A percentile compares a stretch with the other conserved stretches of the same genome.
Evolutionary conservation across 495 filamentous ascomycete genomes (phyloP).

Genomic region (Hyaloscypha variabilis): DNA sequence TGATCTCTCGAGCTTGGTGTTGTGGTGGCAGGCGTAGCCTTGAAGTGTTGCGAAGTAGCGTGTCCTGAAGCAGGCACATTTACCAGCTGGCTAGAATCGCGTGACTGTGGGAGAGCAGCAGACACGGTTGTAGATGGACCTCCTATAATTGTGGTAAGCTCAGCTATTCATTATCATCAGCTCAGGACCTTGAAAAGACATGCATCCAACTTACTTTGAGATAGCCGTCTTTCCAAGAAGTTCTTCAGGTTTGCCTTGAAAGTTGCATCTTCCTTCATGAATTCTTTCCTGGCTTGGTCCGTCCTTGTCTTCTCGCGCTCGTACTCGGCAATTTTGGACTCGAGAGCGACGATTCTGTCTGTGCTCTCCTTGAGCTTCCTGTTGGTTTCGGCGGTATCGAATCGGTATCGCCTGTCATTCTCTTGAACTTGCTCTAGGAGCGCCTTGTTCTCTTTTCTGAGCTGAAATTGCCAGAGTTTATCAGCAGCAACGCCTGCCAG

Average conservation of each 20-base stretch:
- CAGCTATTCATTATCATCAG: not conserved
- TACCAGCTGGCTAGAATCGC: not conserved
- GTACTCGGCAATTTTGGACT: constrained; percentile 4
- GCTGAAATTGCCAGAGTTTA: constrained; percentile 25
- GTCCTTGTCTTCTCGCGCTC: constrained; percentile 6
- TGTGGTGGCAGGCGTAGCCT: not conserved
- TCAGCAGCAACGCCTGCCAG: constrained; percentile 10
- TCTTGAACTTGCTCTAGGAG: constrained; percentile 20
- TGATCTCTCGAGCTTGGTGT: not conserved
- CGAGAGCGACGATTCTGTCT: constrained; percentile 12
- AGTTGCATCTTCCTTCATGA: constrained; percentile 1
- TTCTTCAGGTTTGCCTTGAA: constrained; percentile 11
- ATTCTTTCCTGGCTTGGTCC: constrained; percentile 5
- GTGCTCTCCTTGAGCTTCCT: constrained; percentile 11
- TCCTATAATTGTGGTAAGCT: not conserved
- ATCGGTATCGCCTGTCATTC: not conserved
- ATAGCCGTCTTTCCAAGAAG: not conserved
- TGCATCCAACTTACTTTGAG: constrained; percentile 4
- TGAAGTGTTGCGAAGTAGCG: not conserved
- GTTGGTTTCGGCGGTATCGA: not conserved
- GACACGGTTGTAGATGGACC: not conserved
- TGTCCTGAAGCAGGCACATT: not conserved
- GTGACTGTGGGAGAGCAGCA: not conserved
- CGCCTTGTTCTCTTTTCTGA: constrained; percentile 27
- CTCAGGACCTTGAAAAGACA: not conserved